Base-by-base conservation (phyloP, 768 basidiomycete genomes). In the Hypholoma sublateritium region DNA sequence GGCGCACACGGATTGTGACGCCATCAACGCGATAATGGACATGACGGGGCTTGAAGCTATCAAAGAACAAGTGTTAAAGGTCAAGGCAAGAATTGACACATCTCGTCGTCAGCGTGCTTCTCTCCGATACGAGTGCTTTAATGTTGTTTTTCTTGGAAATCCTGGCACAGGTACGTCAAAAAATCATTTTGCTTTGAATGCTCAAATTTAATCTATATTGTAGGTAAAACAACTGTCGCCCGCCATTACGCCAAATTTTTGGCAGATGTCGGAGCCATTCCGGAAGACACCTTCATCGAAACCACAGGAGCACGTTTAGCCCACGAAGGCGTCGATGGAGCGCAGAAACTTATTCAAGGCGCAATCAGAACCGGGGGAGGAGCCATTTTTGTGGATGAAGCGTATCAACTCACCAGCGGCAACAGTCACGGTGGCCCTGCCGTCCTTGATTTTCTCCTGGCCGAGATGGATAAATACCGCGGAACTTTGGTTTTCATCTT, bases 391-490 rank as follows among this genome's bases (percentile, higher is more conserved):
- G 73, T 89, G 25, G 88, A 89, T 61, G 88, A 89, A 62, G 86
- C 88, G 1, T 89, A 89, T 57, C 88, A 87, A 55, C 77, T 89
- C 1, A 78, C 80, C 0, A 74, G 68, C 46, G 70, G 75, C 28
- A 69, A 81, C 60, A 84, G 80, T 60, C 64, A 63, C 13, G 70
- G 74, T 37, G 88, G 88, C 13, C 61, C 70, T 11, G 80, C 84
- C 57, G 86, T 89, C 3, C 76, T 89, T 4, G 87, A 89, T 58
- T 88, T 82, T 63, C 75, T 89, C 0, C 76, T 89, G 1, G 86
- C 88, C 0, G 87, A 89, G 66, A 89, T 89, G 84, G 87, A 89
- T 62, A 88, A 89, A 63, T 76, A 79, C 34, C 74, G 84, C 3
- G 88, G 86, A 5, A 81, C 72, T 5, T 60, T 88, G 5, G 83